These are phyloP conservation scores for Fusarium sp. DNA, from an alignment of 2,329 filamentous ascomycete species.

Conservation along the genomic window DNA sequence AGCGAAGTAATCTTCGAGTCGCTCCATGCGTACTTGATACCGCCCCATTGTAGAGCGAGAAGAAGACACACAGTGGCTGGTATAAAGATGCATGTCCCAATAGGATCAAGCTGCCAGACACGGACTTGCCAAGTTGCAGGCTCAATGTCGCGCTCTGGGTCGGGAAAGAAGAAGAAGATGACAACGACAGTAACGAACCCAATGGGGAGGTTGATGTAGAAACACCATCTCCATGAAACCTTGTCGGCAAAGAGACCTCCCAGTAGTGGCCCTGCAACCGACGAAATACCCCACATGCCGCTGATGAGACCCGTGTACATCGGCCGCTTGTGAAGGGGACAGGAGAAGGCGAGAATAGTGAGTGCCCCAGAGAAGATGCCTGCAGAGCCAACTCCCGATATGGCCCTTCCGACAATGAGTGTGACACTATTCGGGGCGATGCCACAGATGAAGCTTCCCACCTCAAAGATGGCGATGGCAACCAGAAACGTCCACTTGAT, in stretches of 20 bases:
- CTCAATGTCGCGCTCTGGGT: constrained; percentile 41
- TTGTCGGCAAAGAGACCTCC: constrained; percentile 52
- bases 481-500: constrained; percentile 56
- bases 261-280: constrained; percentile 50
- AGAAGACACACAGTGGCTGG: constrained; percentile 59
- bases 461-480: constrained; percentile 56
- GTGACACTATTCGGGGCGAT: constrained; percentile 47
- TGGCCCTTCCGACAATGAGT: constrained; percentile 52
- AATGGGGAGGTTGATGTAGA: constrained; percentile 56
- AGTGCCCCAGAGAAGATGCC: constrained; percentile 60
- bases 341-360: constrained; percentile 55
- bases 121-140: constrained; percentile 41
- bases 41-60: constrained; percentile 64
- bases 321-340: constrained; percentile 49
- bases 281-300: constrained; percentile 61
- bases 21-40: constrained; percentile 49
- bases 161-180: constrained; percentile 45
- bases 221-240: constrained; percentile 56
- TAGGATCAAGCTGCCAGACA: constrained; percentile 45
- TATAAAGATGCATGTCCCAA: constrained; percentile 49
- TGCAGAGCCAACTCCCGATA: constrained; percentile 56
- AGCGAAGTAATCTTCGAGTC: constrained; percentile 43
- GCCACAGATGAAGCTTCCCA: constrained; percentile 57
- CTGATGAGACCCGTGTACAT: constrained; percentile 52
- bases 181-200: constrained; percentile 50